Base-by-base conservation (phyloP, 2,329 filamentous ascomycete species). In the Aspergillus spinulosporus region DNA sequence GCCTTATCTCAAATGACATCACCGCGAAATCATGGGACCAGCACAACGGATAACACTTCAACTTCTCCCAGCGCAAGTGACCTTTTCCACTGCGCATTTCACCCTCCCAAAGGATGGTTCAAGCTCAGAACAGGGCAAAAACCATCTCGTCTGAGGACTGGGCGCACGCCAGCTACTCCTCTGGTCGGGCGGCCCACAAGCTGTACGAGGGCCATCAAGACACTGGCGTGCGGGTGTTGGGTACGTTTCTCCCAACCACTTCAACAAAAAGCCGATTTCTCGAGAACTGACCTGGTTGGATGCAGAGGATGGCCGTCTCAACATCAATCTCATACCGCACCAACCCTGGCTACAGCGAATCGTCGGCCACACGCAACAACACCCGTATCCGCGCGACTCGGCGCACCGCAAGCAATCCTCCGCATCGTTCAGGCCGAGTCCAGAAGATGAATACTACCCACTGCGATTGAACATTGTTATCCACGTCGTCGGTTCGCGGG, bases 281-380 rank as follows among this genome's bases (percentile, higher is more conserved):
- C 21, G 21, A 21, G 21, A 21, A 21, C 21, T 21, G 21, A 21
- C 21, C 21, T 21, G 21, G 21, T 21, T 21, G 21, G 5, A 8
- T 9, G 5, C n/a, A 85, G 88, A 84, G 58, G 88, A 92, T 74
- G 90, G 90, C 26, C 84, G 90, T 67, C 81, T 94, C 64, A 86
- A 91, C 67, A 91, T 94, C 75, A 87, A 86, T 60, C 90, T 94
- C 74, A 86, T 88, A 67, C 87, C 91, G 69, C 87, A 84, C 62
- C 86, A 82, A 63, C 76, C 80, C 53, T 82, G 82, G 53, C 77
- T 93, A 3, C 84, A 88, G 2, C 83, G 86, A 58, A 77, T 92
- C 9, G 80, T 92, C 59, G 80, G 88, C 64, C 61, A 61, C 43
- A 73, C 85, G 51, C 67, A 55, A 45, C 47, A 50, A 32, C 54